Evolutionary conservation across 208 protist species (phyloP).

Genomic region (Acanthamoeba royreba): DNA sequence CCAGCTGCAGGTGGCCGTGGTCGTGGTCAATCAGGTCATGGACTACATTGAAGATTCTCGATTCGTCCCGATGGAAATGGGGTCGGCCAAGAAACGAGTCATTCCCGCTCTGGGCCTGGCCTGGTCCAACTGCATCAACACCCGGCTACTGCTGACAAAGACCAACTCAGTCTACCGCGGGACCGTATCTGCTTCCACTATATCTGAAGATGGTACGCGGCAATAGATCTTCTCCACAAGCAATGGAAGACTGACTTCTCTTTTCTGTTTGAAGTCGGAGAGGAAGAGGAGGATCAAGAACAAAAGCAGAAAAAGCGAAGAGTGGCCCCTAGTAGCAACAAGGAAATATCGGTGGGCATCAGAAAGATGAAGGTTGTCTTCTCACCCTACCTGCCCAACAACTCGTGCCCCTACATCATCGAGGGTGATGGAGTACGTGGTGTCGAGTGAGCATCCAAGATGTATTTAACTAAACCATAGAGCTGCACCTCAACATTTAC

Average conservation of each 20-base stretch:
- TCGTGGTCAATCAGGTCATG: constrained; percentile 59
- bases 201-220: not conserved
- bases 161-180: not conserved
- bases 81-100: not conserved
- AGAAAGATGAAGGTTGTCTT: constrained; percentile 55
- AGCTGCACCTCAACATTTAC: no score
- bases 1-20: constrained; percentile 40
- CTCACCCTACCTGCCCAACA: constrained; percentile 27
- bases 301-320: not conserved
- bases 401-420: constrained; percentile 29
- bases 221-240: no score
- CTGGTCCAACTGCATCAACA: constrained; percentile 69
- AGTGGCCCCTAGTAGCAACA: not conserved
- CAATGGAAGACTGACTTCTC: not conserved
- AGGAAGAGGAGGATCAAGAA: not conserved
- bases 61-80: not conserved
- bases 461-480: no score
- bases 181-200: not conserved
- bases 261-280: not conserved
- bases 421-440: constrained; percentile 49
- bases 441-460: not conserved
- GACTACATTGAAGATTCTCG: constrained; percentile 24
- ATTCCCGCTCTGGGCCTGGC: constrained; percentile 68
- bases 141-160: constrained; percentile 55
- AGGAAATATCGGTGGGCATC: not conserved